These are phyloP conservation scores for Stylosanthes scabra DNA, from an alignment of 331 rosid species.

Conservation along the genomic window DNA sequence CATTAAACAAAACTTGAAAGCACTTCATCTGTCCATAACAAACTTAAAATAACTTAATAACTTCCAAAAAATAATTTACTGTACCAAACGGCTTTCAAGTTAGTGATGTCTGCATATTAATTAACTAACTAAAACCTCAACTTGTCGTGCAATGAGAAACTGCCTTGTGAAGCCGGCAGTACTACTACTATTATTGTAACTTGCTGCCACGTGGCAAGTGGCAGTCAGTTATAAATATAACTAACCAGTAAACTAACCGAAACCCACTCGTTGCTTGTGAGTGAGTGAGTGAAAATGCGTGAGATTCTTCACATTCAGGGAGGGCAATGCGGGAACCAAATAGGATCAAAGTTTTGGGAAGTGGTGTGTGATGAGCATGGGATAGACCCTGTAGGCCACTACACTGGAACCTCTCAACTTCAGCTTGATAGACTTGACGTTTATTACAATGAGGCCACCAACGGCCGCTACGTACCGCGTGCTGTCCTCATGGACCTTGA, in stretches of 20 bases:
- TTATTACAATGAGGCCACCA: slow-evolving; percentile 66
- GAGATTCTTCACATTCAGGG: slow-evolving; percentile 84
- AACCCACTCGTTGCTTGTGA: neutral
- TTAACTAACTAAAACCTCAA: neutral
- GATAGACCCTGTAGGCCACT: slow-evolving; percentile 56
- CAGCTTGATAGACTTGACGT: slow-evolving; percentile 68
- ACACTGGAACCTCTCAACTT: slow-evolving; percentile 51
- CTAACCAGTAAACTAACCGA: neutral
- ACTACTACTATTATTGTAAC: neutral
- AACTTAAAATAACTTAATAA: neutral
- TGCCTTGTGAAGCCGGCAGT: slow-evolving; percentile 53
- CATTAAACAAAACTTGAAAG: neutral
- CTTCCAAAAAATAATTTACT: neutral
- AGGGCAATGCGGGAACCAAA: slow-evolving; percentile 85
- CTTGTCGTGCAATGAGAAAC: neutral
- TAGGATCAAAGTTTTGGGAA: slow-evolving; percentile 77
- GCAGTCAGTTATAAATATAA: slow-evolving; percentile 37
- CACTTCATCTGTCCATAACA: neutral
- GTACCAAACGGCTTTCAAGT: neutral
- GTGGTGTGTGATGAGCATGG: slow-evolving; percentile 75
- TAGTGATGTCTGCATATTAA: neutral
- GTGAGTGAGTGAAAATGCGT: slow-evolving; percentile 48
- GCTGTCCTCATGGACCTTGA: slow-evolving; percentile 80
- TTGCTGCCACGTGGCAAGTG: slow-evolving; percentile 55
- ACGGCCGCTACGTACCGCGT: slow-evolving; percentile 69